These are phyloP conservation scores for Puya raimondii DNA, from an alignment of 176 grass and related monocot genomes.

Conservation along the genomic window DNA sequence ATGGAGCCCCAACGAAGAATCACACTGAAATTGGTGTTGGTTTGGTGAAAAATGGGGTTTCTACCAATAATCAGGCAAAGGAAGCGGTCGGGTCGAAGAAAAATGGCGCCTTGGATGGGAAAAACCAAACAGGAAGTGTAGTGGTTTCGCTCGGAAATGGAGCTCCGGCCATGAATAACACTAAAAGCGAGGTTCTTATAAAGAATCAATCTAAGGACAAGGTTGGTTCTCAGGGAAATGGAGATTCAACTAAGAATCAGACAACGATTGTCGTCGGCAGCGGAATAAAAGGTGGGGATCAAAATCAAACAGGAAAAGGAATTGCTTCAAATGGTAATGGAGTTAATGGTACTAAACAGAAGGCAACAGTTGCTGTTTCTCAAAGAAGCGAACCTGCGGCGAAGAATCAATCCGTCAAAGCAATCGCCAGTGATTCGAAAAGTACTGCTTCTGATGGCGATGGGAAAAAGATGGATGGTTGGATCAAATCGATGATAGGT, in stretches of 20 bases:
- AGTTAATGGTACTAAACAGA: constrained; percentile 18
- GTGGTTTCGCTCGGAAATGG: not conserved
- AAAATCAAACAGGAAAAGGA: constrained; percentile 27
- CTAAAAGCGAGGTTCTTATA: not conserved
- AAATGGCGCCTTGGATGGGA: not conserved
- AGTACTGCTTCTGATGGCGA: constrained; percentile 9
- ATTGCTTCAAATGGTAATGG: constrained; percentile 25
- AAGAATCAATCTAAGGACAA: constrained; percentile 7
- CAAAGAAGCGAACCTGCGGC: constrained; percentile 10
- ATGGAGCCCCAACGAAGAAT: too few species aligned
- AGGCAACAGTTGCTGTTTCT: constrained; percentile 3
- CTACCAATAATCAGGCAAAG: not conserved
- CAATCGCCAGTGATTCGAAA: not conserved
- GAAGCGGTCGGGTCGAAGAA: constrained; percentile 5
- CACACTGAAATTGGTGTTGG: too few species aligned
- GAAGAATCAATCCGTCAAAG: constrained; percentile 12
- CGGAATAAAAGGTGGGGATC: constrained; percentile 12
- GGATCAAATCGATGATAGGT: constrained; percentile 52
- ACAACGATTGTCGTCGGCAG: constrained; percentile 1
- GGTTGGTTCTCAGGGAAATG: constrained; percentile 17
- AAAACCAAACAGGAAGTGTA: constrained; percentile 6
- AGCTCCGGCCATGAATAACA: not conserved
- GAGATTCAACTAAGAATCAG: constrained; percentile 30
- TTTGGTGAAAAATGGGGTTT: not conserved
- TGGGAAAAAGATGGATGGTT: constrained; percentile 28